Conservation (phyloP, 495 filamentous ascomycete species). For the Aspergillus steynii region DNA sequence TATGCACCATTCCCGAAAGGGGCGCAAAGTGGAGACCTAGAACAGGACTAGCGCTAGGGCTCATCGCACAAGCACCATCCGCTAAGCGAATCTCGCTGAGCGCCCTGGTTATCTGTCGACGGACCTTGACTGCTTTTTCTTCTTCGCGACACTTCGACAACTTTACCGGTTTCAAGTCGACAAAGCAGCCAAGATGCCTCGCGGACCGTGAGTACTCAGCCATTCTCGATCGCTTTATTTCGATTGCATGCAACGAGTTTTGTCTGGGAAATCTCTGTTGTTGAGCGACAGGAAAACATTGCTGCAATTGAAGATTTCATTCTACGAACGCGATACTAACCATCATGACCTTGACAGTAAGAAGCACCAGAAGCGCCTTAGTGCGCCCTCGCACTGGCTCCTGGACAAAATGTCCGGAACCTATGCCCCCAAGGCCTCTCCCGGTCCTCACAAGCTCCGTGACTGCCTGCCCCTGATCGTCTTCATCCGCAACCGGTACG, state of each 20-base stretch:
- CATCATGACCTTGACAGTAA: conserved; percentile 59
- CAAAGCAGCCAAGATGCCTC: conserved; percentile 60
- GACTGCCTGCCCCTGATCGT: conserved; percentile 99
- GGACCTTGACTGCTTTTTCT: conserved; percentile 20
- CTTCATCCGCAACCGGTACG: conserved; percentile 90
- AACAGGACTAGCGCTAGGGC: conserved; percentile 38
- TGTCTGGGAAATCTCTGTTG: not conserved
- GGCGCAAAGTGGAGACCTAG: conserved; percentile 1
- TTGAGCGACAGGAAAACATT: not conserved
- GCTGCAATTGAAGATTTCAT: not conserved
- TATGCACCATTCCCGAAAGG: not conserved
- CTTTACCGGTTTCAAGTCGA: conserved; percentile 42
- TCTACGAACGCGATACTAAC: conserved; percentile 30
- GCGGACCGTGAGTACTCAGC: conserved; percentile 62
- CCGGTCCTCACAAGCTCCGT: conserved; percentile 98
- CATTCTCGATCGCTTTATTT: conserved; percentile 7
- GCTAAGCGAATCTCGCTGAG: conserved; percentile 40
- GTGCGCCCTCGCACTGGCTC: conserved; percentile 98
- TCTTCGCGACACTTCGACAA: conserved; percentile 43
- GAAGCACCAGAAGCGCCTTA: conserved; percentile 99
- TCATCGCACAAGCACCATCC: conserved; percentile 27
- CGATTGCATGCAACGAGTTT: conserved; percentile 2
- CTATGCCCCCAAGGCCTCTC: conserved; percentile 93
- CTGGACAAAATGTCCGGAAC: conserved; percentile 98
- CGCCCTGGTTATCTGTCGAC: conserved; percentile 28